phyloP scores from a whole-genome alignment of 2,329 filamentous ascomycete genomes.

The Penicillium sclerotigenum region DNA sequence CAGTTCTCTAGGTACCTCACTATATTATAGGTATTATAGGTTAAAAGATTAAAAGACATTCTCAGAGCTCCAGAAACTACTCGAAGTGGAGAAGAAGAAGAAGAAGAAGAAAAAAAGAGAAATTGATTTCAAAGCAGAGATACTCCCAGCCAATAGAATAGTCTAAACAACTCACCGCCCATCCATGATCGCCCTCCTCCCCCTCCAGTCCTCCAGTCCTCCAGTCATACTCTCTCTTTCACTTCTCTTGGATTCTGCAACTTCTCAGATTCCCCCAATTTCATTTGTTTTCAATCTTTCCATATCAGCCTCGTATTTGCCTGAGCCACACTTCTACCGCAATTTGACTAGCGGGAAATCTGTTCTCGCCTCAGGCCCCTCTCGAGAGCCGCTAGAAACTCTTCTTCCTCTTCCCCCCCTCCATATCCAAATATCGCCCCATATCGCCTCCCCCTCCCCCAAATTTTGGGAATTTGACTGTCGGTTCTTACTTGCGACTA shows the following conservation, averaged over 20 bases:
- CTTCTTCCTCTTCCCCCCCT: conserved; percentile 9
- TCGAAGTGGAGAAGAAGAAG: not conserved
- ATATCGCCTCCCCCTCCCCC: not conserved
- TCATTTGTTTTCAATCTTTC: not conserved
- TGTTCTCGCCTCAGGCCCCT: conserved; percentile 17
- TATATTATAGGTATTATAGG: too few species aligned
- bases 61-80: not conserved
- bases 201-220: not conserved
- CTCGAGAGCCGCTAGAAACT: conserved; percentile 5
- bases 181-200: conserved; percentile 10
- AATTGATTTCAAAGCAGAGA: conserved; percentile 9
- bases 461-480: not conserved
- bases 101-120: not conserved
- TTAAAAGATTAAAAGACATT: too few species aligned
- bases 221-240: conserved; percentile 1
- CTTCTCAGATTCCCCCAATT: not conserved
- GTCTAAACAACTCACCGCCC: conserved; percentile 5
- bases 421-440: conserved; percentile 6
- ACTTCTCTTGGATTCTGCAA: conserved; percentile 1
- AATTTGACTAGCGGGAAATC: conserved; percentile 8
- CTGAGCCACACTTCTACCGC: conserved; percentile 7
- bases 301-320: conserved; percentile 1
- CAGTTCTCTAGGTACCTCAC: too few species aligned
- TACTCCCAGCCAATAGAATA: conserved; percentile 8
- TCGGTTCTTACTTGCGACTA: not conserved